Evolutionary conservation across 2,329 filamentous ascomycete species (phyloP), one percentile per base, ranked within the genome.

Genomic region (Xylariaceae sp.): DNA sequence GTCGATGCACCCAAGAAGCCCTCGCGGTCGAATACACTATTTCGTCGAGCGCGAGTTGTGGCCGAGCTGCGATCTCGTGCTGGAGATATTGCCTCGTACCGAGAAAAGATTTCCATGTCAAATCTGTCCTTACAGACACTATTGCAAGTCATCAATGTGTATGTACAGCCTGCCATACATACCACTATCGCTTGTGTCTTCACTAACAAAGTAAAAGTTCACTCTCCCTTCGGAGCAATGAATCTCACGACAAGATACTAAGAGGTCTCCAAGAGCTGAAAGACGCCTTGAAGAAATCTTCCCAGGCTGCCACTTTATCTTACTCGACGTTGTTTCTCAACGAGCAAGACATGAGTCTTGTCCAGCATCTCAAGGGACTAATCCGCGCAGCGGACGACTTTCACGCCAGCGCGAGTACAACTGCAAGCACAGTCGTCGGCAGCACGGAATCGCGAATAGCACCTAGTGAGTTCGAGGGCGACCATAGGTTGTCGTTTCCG

Each of bases 71-170:
- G 32, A 9, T 47, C 45, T 34, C 45, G 45, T 5, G 42, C 42
- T 4, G 42, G 45, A 17, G 42, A 47, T 7, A 47, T 47, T 26
- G 39, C 42, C 16, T 47, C 45, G 13, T 45, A 45, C 38, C 38
- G 45, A 40, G 45, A 47, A 27, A 47, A 45, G 36, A 42, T 47
- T n/a, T 47, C 42, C 7, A 47, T 47, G 45, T 47, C 45, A 9
- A 47, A 45, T 14, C 15, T 47, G 19, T 47, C 42, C 7, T 13
- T 47, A 4, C 45, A 47, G 31, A 47, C 45, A 31, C 19, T 47
- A 17, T 36, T 47, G 28, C 45, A 47, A 23, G 42, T 47, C 15
- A 45, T 47, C 14, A 47, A 45, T 36, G 45, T 47, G 45, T 47
- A 42, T 34, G 45, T 35, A 9, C 6, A 15, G 11, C 11, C 21